Percentiles rank a stretch among this genome's conserved stretches.
Conservation (phyloP, 768 basidiomycete genomes). For the Pleurotus cornucopiae region DNA sequence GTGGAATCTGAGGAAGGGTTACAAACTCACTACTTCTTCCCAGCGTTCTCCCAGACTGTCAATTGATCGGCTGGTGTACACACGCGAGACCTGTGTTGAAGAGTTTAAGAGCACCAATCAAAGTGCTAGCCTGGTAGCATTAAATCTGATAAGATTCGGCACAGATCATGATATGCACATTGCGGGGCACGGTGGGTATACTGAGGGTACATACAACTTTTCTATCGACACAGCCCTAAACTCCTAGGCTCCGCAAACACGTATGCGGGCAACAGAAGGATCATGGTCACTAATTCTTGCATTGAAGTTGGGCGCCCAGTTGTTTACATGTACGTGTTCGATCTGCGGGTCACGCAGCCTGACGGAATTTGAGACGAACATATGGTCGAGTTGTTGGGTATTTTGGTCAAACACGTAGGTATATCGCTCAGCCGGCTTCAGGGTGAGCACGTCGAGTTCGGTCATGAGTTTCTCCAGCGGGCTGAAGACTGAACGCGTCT, state of each 20-base stretch:
- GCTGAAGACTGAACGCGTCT: constrained; percentile 48
- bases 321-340: constrained; percentile 62
- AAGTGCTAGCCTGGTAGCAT: too few species aligned
- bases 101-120: too few species aligned
- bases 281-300: constrained; percentile 56
- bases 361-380: constrained; percentile 48
- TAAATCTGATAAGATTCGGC: too few species aligned
- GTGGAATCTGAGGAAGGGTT: too few species aligned
- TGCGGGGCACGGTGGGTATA: too few species aligned
- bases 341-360: constrained; percentile 34
- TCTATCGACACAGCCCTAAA: too few species aligned
- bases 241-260: constrained; percentile 32
- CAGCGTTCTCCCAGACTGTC: too few species aligned
- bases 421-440: constrained; percentile 49
- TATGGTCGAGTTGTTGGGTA: constrained; percentile 57
- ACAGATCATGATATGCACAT: too few species aligned
- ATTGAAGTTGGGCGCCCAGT: constrained; percentile 41
- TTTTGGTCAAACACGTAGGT: constrained; percentile 62
- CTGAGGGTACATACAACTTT: too few species aligned
- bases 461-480: constrained; percentile 35
- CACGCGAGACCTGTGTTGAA: too few species aligned
- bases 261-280: constrained; percentile 49
- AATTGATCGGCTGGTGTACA: too few species aligned
- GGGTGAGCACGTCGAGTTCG: constrained; percentile 50
- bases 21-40: too few species aligned